Evolutionary conservation across 768 basidiomycete species (phyloP), one percentile per base, ranked within the genome.

Genomic region (Sistotremastrum suecicum): DNA sequence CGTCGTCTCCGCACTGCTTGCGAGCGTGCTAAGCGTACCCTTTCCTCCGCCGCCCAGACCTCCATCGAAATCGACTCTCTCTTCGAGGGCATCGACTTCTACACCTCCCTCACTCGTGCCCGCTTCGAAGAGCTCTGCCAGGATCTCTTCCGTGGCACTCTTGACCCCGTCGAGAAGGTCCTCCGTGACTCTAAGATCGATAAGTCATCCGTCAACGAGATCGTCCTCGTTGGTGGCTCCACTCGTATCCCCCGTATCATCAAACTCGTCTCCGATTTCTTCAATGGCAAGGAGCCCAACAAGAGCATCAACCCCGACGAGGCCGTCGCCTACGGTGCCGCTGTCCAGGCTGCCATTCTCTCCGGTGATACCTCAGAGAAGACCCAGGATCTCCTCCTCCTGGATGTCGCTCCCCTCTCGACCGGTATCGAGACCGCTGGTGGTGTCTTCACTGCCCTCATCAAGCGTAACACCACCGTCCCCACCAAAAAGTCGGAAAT

Each of bases 231-330:
- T 55, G 92, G 94, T 63, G 94, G 94, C 51, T 98, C 94, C 42
- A 97, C 94, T 46, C 91, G 91, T 78, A 97, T 98, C 53, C 94
- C 94, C 54, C 86, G 88, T 64, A 84, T 98, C 58, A 82, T 89
- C 63, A 92, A 95, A 68, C 86, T 97, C 61, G 88, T 98, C 47
- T 92, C 88, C 53, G 92, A 97, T 66, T 95, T 86, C 78, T 97
- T 97, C 75, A 88, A 87, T 63, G 92, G 92, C 63, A 91, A 92
- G 74, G 91, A 95, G 71, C 92, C 89, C 58, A 91, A 90, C 76
- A 95, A 92, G 77, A 84, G 83, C 69, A 97, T 98, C 74, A 97
- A 98, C 80, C 94, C 94, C 44, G 94, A 98, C 54, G 94, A 97
- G 69, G 92, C 94, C 47, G 91, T 98, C 48, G 94, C 94, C 12